phyloP scores from a whole-genome alignment of 768 basidiomycete species.

The Amanita exitialis region DNA sequence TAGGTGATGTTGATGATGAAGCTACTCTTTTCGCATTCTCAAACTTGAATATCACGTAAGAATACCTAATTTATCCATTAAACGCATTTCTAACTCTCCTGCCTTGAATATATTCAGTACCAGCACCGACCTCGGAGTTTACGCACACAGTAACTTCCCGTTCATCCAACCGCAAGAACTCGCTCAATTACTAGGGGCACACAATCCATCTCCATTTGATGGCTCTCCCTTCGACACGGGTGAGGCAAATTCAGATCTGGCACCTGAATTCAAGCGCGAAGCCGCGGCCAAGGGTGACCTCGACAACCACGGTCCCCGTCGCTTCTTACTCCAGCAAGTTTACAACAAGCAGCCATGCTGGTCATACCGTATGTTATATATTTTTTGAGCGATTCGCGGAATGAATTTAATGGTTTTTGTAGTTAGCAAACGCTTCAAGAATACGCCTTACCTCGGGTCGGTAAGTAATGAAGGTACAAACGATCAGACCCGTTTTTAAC shows the following conservation, averaged over 20 bases:
- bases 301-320: conserved; percentile 22
- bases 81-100: no score
- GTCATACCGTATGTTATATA: conserved; percentile 30
- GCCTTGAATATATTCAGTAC: no score
- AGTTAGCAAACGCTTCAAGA: conserved; percentile 17
- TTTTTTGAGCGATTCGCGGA: no score
- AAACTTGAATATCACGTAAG: conserved; percentile 33
- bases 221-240: conserved; percentile 49
- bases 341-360: conserved; percentile 28
- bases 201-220: conserved; percentile 26
- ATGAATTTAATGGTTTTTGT: not conserved
- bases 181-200: conserved; percentile 8
- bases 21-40: conserved; percentile 39
- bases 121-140: no score
- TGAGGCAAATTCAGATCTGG: conserved; percentile 24
- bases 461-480: not conserved
- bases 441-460: conserved; percentile 15
- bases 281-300: conserved; percentile 27
- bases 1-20: conserved; percentile 47
- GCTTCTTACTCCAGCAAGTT: conserved; percentile 24
- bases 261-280: conserved; percentile 31
- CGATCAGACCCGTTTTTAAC: not conserved
- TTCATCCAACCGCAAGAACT: not conserved
- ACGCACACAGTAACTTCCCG: not conserved
- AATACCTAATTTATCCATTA: not conserved